These are phyloP conservation scores for Dionaea muscipula DNA, from an alignment of 179 eudicot genomes.

Conservation along the genomic window DNA sequence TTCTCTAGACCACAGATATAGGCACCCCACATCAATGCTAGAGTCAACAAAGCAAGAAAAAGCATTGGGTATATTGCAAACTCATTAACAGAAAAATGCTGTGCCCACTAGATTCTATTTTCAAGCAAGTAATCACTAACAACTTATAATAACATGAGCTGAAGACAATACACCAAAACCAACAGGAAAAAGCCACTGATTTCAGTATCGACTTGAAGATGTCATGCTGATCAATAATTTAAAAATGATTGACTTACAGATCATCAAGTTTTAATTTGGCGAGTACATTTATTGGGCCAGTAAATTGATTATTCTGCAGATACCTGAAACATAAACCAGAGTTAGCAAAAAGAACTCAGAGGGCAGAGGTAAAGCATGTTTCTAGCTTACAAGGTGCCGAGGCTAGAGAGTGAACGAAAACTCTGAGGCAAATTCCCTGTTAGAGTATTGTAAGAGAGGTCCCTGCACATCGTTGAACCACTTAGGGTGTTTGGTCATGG, in stretches of 20 bases:
- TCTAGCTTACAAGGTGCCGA: slow-evolving; percentile 33
- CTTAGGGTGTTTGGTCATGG: background rate
- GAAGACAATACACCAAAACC: background rate
- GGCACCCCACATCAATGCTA: too few relatives aligned
- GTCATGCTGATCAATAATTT: too few relatives aligned
- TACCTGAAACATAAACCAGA: slow-evolving; percentile 25
- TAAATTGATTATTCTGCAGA: slow-evolving; percentile 44
- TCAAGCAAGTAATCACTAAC: background rate
- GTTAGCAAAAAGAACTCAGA: slow-evolving; percentile 11
- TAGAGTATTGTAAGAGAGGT: slow-evolving; percentile 43
- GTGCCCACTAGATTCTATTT: background rate
- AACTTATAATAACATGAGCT: background rate
- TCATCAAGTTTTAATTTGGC: slow-evolving; percentile 31
- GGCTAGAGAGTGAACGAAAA: slow-evolving; percentile 34
- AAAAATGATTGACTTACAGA: slow-evolving; percentile 30
- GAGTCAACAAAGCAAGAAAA: too few relatives aligned
- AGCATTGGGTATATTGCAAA: too few relatives aligned
- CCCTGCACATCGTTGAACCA: slow-evolving; percentile 29
- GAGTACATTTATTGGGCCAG: slow-evolving; percentile 48
- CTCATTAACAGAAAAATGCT: too few relatives aligned
- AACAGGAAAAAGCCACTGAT: background rate
- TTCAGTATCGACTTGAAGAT: too few relatives aligned
- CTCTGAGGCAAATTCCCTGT: slow-evolving; percentile 42
- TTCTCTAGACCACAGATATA: too few relatives aligned
- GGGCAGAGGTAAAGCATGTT: slow-evolving; percentile 5